These are phyloP conservation scores for Eimeria zaria DNA, from an alignment of 169 alveolate species.

Conservation along the genomic window DNA sequence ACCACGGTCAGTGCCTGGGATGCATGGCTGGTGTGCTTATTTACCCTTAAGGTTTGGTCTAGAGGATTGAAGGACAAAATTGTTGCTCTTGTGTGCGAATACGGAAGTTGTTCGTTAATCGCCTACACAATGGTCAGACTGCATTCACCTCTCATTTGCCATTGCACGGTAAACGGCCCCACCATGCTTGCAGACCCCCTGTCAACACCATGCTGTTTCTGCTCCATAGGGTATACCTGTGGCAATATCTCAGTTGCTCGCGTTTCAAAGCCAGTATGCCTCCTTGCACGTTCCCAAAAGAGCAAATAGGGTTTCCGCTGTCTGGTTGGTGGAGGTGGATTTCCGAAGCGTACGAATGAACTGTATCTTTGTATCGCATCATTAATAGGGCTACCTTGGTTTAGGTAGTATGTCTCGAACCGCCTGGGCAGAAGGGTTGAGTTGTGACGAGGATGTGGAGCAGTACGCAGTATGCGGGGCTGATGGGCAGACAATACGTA, in stretches of 20 bases:
- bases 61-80: background rate
- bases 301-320: background rate
- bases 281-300: background rate
- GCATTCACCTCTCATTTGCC: too few species aligned
- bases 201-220: background rate
- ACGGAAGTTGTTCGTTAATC: background rate
- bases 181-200: background rate
- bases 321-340: background rate
- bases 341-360: background rate
- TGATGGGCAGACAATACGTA: background rate
- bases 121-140: background rate
- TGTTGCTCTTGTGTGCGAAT: background rate
- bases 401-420: background rate
- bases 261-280: background rate
- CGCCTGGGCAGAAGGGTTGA: background rate
- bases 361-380: background rate
- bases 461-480: background rate
- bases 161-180: too few species aligned
- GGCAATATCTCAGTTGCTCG: background rate
- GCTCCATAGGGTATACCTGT: background rate
- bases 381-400: background rate
- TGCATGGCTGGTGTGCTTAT: background rate
- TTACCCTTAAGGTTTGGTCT: background rate
- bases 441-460: background rate
- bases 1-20: background rate